Evolutionary conservation across 257 asterid genomes (phyloP).

Genomic region (Nicotiana tabacum): DNA sequence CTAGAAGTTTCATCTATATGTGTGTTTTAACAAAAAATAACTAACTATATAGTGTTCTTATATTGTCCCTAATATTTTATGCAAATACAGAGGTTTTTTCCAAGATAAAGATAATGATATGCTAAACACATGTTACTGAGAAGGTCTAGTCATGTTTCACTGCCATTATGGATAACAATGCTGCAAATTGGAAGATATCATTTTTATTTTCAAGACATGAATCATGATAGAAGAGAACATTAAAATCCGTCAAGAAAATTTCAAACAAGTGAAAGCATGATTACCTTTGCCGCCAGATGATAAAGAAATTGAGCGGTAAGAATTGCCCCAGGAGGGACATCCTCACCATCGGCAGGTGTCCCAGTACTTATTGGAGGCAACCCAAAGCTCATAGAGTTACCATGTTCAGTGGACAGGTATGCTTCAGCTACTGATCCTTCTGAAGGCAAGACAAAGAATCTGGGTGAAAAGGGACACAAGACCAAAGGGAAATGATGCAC

Average conservation of each 20-base stretch:
- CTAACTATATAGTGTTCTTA: neutral
- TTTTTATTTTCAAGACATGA: neutral
- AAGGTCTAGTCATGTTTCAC: neutral
- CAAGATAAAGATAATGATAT: neutral
- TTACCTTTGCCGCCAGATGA: conserved; percentile 82
- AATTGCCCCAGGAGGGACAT: conserved; percentile 75
- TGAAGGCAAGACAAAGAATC: conserved; percentile 94
- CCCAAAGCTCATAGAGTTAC: conserved; percentile 79
- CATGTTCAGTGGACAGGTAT: conserved; percentile 60
- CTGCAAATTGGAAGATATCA: neutral
- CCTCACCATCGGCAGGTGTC: conserved; percentile 59
- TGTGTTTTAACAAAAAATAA: neutral
- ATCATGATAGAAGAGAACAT: neutral
- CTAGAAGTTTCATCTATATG: neutral
- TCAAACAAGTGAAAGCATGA: conserved; percentile 14
- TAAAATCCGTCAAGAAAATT: neutral
- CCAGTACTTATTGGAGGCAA: conserved; percentile 86
- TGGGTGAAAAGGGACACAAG: conserved; percentile 82
- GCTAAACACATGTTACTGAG: neutral
- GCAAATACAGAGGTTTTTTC: neutral
- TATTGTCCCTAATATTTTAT: neutral
- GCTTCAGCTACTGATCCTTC: conserved; percentile 96
- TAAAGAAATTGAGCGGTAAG: conserved; percentile 92
- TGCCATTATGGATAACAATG: neutral
- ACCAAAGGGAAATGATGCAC: conserved; percentile 89